Evolutionary conservation across 352 stramenopile genomes (phyloP).

Genomic region (Globisporangium uncinulatum): DNA sequence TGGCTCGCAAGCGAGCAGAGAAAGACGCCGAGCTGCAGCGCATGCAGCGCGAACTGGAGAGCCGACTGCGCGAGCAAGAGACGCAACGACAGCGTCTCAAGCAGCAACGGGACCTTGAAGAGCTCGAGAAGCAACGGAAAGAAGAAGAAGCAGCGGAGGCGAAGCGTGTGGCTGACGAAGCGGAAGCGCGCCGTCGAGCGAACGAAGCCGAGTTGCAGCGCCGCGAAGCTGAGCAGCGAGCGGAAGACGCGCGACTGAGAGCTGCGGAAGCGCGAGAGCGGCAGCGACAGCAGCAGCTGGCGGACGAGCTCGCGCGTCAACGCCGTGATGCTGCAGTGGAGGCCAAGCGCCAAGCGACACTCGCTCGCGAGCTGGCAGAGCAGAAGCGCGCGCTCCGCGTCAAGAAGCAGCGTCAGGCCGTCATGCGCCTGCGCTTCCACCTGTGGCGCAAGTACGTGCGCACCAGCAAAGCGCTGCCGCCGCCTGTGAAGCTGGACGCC

Average conservation of each 20-base stretch:
- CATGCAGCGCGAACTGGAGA: constrained; percentile 12
- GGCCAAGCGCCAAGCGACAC: constrained; percentile 35
- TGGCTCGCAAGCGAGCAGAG: constrained; percentile 20
- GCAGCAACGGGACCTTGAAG: constrained; percentile 11
- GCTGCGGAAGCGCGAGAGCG: constrained; percentile 36
- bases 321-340: constrained; percentile 38
- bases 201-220: constrained; percentile 39
- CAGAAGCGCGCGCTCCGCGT: constrained; percentile 25
- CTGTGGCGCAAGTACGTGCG: constrained; percentile 63
- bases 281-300: constrained; percentile 33
- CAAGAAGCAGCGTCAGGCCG: constrained; percentile 41
- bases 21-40: constrained; percentile 22
- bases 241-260: constrained; percentile 31
- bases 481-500: constrained; percentile 33
- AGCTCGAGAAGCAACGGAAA: constrained; percentile 18
- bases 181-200: constrained; percentile 17
- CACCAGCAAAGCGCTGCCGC: constrained; percentile 32
- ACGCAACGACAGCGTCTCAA: constrained; percentile 5
- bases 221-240: constrained; percentile 19
- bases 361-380: constrained; percentile 43
- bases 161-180: constrained; percentile 6
- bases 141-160: constrained; percentile 17
- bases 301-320: constrained; percentile 31
- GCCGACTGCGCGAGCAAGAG: constrained; percentile 8
- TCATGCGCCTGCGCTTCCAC: constrained; percentile 52